Evolutionary conservation across 2,329 filamentous ascomycete species (phyloP), one percentile per base, ranked within the genome.

Genomic region (Exutisphaerella laricina): DNA sequence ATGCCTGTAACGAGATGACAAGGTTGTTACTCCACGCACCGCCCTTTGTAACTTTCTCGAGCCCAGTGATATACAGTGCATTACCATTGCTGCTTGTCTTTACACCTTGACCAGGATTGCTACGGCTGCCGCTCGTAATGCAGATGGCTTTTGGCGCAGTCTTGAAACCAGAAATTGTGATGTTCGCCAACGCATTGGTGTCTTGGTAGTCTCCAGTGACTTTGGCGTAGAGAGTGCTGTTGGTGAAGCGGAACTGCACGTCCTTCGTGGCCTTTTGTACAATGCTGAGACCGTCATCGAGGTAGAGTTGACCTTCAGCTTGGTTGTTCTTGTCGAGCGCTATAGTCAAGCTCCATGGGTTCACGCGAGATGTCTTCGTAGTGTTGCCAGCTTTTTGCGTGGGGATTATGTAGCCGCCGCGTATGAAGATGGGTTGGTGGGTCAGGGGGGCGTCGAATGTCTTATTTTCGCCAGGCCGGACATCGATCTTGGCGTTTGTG

Each of bases 251-350:
- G 45, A 58, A 51, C 43, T 39, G 25, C 10, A 85, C 72, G 46
- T 67, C 70, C 8, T 79, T 70, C 0, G 72, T 79, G 0, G 69
- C 67, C 12, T 71, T 66, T 0, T 75, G 80, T 29, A 62, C 56
- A 8, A 86, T 42, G 41, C 77, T 83, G 62, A 82, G 79, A 1
- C 85, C 84, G 54, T 89, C 84, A 55, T 88, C 84, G 4, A 88
- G 59, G 34, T 37, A 48, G 7, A 50, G 40, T 17, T 25, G 31
- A 13, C 45, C 42, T 4, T 23, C n/a, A 8, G 42, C 34, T 23
- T 48, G 17, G 13, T 26, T 22, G 13, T 25, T 12, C 13, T 39
- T 28, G 23, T 50, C 35, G 1, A 51, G 38, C 9, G 50, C 49
- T 7, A 58, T 45, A 13, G 51, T 46, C 5, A 56, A 13, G 30